Percentiles rank a stretch among this genome's conserved stretches.
phyloP scores from a whole-genome alignment of 192 early-diverging fungal genomes.

The Linnemannia zychae region DNA sequence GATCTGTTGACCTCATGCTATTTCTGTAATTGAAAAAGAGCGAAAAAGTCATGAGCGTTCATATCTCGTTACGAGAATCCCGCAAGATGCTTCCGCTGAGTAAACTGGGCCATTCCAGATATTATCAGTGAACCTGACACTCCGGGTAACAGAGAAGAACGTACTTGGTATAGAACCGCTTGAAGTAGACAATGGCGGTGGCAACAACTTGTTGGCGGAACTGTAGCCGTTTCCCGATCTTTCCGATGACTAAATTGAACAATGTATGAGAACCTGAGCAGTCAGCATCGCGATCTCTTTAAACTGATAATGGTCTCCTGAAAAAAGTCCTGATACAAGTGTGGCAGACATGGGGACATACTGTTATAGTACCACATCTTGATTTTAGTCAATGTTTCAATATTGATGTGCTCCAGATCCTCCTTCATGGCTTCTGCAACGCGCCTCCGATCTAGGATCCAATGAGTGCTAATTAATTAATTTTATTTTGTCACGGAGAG shows the following conservation, averaged over 20 bases:
- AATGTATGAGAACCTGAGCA: not conserved
- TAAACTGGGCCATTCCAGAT: not conserved
- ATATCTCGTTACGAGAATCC: not conserved
- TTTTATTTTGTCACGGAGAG: too few species aligned
- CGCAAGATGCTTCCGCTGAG: not conserved
- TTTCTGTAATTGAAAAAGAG: conserved; percentile 67
- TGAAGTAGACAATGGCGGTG: conserved; percentile 89
- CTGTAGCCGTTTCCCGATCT: conserved; percentile 78
- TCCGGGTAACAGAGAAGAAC: not conserved
- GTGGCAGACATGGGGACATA: conserved; percentile 40
- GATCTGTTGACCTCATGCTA: conserved; percentile 78
- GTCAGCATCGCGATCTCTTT: not conserved
- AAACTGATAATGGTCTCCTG: too few species aligned
- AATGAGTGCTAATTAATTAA: conserved; percentile 61
- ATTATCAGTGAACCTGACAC: not conserved
- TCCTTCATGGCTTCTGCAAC: conserved; percentile 64
- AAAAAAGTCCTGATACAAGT: too few species aligned
- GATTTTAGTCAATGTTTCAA: conserved; percentile 67
- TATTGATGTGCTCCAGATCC: conserved; percentile 68
- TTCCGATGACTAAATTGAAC: conserved; percentile 75
- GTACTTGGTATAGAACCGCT: conserved; percentile 90
- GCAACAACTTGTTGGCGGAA: conserved; percentile 86
- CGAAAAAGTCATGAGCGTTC: not conserved
- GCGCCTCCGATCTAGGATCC: conserved; percentile 69
- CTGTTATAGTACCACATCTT: conserved; percentile 76